Percentiles rank a stretch among this genome's conserved stretches.
These are phyloP conservation scores for Dalbergia cultrata DNA, from an alignment of 306 rosid genomes.

Conservation along the genomic window DNA sequence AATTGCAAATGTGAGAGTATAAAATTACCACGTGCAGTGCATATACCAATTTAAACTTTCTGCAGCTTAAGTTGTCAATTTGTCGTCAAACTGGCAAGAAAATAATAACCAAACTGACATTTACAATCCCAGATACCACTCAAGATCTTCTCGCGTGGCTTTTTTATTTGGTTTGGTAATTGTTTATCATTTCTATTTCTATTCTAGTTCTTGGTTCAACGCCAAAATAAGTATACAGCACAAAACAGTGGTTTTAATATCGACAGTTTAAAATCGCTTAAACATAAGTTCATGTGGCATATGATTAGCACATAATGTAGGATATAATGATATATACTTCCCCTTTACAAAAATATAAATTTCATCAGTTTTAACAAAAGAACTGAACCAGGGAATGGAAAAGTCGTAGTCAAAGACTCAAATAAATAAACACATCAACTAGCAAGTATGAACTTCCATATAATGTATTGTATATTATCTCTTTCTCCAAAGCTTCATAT, in stretches of 20 bases:
- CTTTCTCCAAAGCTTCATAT: background rate
- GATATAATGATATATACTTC: background rate
- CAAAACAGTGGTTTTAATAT: slow-evolving; percentile 35
- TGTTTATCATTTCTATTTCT: background rate
- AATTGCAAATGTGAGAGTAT: background rate
- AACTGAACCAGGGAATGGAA: background rate
- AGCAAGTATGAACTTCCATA: background rate
- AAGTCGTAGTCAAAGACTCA: background rate
- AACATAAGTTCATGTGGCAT: background rate
- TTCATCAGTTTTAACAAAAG: background rate
- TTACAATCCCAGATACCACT: background rate
- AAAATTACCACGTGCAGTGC: too few species aligned
- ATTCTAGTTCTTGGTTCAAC: background rate
- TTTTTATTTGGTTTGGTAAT: background rate
- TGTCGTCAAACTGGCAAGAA: background rate
- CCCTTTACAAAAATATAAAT: background rate
- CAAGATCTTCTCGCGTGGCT: background rate
- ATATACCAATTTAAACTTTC: background rate
- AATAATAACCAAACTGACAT: background rate
- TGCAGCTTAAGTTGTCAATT: background rate
- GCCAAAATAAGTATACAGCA: background rate
- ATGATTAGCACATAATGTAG: background rate
- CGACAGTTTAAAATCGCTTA: background rate
- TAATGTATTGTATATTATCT: background rate
- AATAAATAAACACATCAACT: background rate